phyloP scores from a whole-genome alignment of 2,329 filamentous ascomycete species.

The Cercospora sp. region DNA sequence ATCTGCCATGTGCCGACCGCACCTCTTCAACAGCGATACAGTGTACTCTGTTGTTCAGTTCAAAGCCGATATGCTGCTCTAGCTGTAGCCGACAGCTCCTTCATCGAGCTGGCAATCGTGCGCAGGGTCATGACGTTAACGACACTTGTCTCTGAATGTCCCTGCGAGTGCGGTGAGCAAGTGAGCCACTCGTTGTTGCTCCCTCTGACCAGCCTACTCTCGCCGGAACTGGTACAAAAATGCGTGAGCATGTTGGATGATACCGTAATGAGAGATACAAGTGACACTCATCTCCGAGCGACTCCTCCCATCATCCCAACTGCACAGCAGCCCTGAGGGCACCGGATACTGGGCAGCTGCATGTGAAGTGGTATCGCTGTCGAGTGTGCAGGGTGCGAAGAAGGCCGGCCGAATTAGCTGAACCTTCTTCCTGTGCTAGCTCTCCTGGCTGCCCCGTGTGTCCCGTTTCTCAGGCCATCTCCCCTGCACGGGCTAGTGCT shows the following conservation, averaged over 20 bases:
- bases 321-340: not conserved
- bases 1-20: not conserved
- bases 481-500: not conserved
- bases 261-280: not conserved
- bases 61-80: not conserved
- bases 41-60: not conserved
- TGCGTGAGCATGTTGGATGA: not conserved
- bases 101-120: not conserved
- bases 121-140: not conserved
- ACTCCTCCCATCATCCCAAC: not conserved
- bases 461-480: not conserved
- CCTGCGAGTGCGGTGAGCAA: not conserved
- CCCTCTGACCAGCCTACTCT: not conserved
- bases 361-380: slow-evolving; percentile 2
- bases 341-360: not conserved
- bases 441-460: not conserved
- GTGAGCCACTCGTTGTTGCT: not conserved
- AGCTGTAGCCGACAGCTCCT: not conserved
- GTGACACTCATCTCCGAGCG: not conserved
- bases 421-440: not conserved
- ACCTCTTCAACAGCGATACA: not conserved
- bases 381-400: not conserved
- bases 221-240: not conserved
- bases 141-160: slow-evolving; percentile 2
- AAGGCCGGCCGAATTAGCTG: not conserved